phyloP scores from a whole-genome alignment of 176 grass and related monocot species.

The Echinochloa phyllopogon region DNA sequence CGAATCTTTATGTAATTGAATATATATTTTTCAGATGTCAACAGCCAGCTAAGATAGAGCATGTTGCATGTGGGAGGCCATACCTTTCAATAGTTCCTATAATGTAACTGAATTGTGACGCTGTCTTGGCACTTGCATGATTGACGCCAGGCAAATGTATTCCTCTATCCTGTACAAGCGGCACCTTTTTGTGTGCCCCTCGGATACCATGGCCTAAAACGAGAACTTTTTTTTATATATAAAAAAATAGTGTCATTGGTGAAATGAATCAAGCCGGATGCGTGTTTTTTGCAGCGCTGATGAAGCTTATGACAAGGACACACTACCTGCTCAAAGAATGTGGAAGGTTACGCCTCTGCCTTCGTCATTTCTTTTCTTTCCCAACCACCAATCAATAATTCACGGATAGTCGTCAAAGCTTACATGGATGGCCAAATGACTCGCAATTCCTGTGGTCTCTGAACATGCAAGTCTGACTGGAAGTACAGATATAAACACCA shows the following conservation, averaged over 20 bases:
- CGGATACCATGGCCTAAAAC: not conserved
- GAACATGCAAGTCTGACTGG: not conserved
- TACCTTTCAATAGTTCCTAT: conserved; percentile 7
- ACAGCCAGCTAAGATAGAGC: conserved; percentile 18
- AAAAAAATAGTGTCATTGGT: conserved; percentile 6
- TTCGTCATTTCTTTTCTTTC: conserved; percentile 8
- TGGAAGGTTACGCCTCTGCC: not conserved
- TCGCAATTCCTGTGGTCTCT: not conserved
- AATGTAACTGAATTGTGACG: conserved; percentile 25
- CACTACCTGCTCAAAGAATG: not conserved
- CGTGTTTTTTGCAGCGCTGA: not conserved
- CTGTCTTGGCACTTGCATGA: not conserved
- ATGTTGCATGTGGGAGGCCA: conserved; percentile 38
- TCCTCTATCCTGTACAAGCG: conserved; percentile 5
- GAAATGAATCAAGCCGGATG: conserved; percentile 8
- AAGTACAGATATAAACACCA: not conserved
- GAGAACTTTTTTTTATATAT: not conserved
- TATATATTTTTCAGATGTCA: conserved; percentile 11
- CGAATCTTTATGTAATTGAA: conserved; percentile 19
- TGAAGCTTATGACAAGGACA: conserved; percentile 43
- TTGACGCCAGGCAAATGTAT: conserved; percentile 22
- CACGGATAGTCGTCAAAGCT: not conserved
- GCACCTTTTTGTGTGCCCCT: not conserved
- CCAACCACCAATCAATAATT: not conserved
- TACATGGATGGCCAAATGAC: not conserved